Base-by-base conservation (phyloP, 2,329 filamentous ascomycete species). In the Podosphaera aphanis region DNA sequence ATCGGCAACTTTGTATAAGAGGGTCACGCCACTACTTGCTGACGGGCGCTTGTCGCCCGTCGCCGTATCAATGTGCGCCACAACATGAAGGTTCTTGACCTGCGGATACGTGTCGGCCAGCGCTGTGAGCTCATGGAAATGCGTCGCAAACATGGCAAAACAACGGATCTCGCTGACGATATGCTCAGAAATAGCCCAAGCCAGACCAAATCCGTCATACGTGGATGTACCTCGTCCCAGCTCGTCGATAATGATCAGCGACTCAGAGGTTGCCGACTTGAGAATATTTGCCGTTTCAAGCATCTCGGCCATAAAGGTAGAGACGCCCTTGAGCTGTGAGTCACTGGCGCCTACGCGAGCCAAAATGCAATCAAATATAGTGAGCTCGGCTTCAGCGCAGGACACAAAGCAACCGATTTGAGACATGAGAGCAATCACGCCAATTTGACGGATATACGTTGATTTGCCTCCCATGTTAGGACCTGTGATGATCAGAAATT, bases 221-320 rank as follows among this genome's bases (percentile, higher is more conserved):
- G 92, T 98, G 50, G 85, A 94, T 0, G 90, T 98, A 47, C 90
- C 90, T 49, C 90, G 83, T 43, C 90, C 90, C 2, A 98, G 74
- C 61, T 98, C 90, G 61, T 98, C 92, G 54, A 98, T 94, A 62
- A 98, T 95, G 64, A 98, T 95, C 45, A 98, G 72, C 3, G 84
- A 93, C 60, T 98, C 90, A 27, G 80, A 76, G 0, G 90, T 98
- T 1, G 90, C 90, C 0, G 84, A 92, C 64, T 95, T 95, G 58
- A 98, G 77, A 52, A 98, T 98, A 60, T 95, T 95, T 53, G 90
- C 85, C 1, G 90, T 98, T 61, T 98, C 90, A 19, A 98, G 73
- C 90, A 98, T 98, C 65, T 98, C 90, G 1, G 90, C 90, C 92
- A 98, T 98, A 62, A 98, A 98, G 0, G 90, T 98, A 2, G 84